These are phyloP conservation scores for Gypsophila paniculata DNA, from an alignment of 179 eudicot species.

Conservation along the genomic window DNA sequence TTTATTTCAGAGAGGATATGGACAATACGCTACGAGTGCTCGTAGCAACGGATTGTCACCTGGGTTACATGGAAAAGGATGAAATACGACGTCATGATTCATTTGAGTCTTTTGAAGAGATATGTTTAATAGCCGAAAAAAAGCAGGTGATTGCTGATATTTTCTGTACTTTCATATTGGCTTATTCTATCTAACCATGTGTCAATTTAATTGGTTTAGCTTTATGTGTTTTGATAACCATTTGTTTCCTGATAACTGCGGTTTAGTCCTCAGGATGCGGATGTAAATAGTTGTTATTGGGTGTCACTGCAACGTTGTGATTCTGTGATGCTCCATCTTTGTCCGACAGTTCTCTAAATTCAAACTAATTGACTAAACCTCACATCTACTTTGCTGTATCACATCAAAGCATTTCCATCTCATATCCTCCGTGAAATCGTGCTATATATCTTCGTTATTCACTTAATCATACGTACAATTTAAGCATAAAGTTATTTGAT, in stretches of 20 bases:
- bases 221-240: neutral
- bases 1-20: constrained; percentile 52
- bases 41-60: constrained; percentile 94
- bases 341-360: neutral
- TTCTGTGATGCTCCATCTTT: neutral
- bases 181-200: neutral
- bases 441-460: neutral
- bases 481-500: neutral
- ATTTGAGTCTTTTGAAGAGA: constrained; percentile 87
- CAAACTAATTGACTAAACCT: neutral
- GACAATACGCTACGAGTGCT: constrained; percentile 67
- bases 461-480: neutral
- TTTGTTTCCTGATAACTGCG: too few species aligned
- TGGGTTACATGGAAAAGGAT: constrained; percentile 97
- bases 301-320: neutral
- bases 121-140: constrained; percentile 90
- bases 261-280: neutral
- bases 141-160: constrained; percentile 49
- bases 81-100: constrained; percentile 96
- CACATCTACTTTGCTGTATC: neutral
- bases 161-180: constrained; percentile 11
- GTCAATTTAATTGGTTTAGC: neutral
- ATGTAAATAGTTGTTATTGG: neutral
- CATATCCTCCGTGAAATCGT: neutral
- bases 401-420: constrained; percentile 10